Evolutionary conservation across 179 eudicot species (phyloP).

Genomic region (Silene noctiflora): DNA sequence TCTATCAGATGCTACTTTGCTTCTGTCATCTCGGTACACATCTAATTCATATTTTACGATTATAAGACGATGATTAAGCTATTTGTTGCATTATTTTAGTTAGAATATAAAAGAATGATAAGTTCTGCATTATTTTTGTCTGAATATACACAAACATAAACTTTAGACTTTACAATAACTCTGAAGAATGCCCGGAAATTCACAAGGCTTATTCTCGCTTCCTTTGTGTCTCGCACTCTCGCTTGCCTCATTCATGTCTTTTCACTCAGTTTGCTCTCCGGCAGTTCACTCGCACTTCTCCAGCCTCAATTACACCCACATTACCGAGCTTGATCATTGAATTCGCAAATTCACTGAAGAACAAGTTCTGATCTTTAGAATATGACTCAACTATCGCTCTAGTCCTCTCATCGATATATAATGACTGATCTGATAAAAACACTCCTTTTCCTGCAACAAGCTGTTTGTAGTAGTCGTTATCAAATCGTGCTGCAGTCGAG

Average conservation of each 20-base stretch:
- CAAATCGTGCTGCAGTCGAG: slow-evolving; percentile 44
- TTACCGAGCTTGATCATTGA: slow-evolving; percentile 62
- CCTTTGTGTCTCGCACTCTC: not conserved
- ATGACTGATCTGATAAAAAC: slow-evolving; percentile 53
- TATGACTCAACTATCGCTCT: slow-evolving; percentile 41
- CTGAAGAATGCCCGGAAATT: slow-evolving; percentile 13
- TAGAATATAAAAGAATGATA: not conserved
- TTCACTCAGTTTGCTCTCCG: slow-evolving; percentile 38
- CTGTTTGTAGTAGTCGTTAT: slow-evolving; percentile 44
- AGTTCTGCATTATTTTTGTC: slow-evolving; percentile 17
- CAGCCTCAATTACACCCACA: slow-evolving; percentile 42
- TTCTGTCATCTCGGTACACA: too few species aligned
- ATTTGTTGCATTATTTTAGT: too few species aligned
- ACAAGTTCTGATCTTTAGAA: slow-evolving; percentile 43
- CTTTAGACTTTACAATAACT: slow-evolving; percentile 11
- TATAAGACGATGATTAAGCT: too few species aligned
- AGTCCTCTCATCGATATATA: slow-evolving; percentile 42
- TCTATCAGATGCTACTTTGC: too few species aligned
- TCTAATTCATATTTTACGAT: too few species aligned
- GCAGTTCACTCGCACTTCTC: slow-evolving; percentile 59
- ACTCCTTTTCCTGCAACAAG: slow-evolving; percentile 48
- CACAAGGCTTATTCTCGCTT: slow-evolving; percentile 14
- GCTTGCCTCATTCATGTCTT: not conserved
- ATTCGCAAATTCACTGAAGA: slow-evolving; percentile 52
- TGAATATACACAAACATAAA: slow-evolving; percentile 15